Base-by-base conservation (phyloP, 805 yeast species). In the Wickerhamomyces hampshirensis region DNA sequence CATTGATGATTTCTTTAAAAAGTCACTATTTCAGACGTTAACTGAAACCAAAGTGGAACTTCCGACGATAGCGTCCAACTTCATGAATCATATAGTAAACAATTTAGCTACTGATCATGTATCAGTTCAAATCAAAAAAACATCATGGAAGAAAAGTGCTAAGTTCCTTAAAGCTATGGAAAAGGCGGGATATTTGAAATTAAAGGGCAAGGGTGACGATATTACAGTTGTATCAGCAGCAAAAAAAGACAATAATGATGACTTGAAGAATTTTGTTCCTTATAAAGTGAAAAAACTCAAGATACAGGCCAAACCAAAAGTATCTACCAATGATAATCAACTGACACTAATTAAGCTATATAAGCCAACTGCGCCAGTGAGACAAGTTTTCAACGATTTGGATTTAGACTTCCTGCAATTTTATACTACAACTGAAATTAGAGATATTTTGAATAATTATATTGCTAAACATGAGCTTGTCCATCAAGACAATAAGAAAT, bases 101-200 rank as follows among this genome's bases (percentile, higher is more conserved):
- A 85, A 87, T 58, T 59, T 91, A n/a, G 94, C 96, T 0, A 68
- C 73, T 1, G 71, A 83, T 37, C 81, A 77, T 48, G 56, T 62
- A 18, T 59, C 61, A 34, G 72, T 80, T 27, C 79, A 73, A 46
- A 71, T 84, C 40, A 89, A 88, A 58, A 82, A 77, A 52, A 79
- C 96, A 0, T 75, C 88, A 3, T 91, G 95, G 95, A 88, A 84
- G 58, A 91, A 91, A 53, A 77, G 91, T 4, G 73, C 88, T 11
- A 89, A 88, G 56, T 87, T 81, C 51, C 62, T 91, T 37, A 91
- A 87, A 53, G 79, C 84, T 6, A 86, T 89, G 80, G 96, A 85
- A 46, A 91, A 87, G 55, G 68, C 70, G 30, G 76, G 77, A 2
- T 73, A 80, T 37, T 42, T 93, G 16, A 77, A 77, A 38, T 56